Percentiles rank a stretch among this genome's conserved stretches.
These are phyloP conservation scores for Astrephomene gubernaculifera DNA, from an alignment of 139 green algal species.

Conservation along the genomic window DNA sequence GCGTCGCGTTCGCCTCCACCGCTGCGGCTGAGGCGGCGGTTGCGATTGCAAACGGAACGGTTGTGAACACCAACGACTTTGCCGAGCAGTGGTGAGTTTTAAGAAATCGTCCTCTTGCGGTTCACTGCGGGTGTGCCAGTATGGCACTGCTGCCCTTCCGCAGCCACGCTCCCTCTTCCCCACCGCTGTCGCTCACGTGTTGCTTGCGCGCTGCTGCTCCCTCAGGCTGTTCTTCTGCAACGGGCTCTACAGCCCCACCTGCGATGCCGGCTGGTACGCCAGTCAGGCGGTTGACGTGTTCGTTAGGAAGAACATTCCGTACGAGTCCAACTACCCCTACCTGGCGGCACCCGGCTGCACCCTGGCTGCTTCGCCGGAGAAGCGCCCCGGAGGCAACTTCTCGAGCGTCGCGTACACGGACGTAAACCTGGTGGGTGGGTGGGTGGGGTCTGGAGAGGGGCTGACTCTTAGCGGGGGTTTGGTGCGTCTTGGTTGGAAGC, in stretches of 20 bases:
- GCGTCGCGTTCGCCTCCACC: conserved; percentile 65
- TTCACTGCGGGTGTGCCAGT: neutral
- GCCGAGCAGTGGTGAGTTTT: conserved; percentile 14
- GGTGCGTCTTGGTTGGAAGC: neutral
- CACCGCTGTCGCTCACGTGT: neutral
- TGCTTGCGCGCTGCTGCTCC: neutral
- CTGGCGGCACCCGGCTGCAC: neutral
- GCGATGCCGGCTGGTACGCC: neutral
- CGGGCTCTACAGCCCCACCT: neutral
- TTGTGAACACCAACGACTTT: neutral
- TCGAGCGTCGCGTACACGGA: neutral
- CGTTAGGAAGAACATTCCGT: neutral
- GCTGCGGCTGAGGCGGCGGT: neutral
- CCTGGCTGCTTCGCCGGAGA: neutral
- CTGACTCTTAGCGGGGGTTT: too few species aligned
- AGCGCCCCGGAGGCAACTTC: neutral
- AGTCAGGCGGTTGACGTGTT: neutral
- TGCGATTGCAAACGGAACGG: neutral
- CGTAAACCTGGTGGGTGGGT: conserved; percentile 5
- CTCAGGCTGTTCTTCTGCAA: conserved; percentile 25
- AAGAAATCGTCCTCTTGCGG: neutral
- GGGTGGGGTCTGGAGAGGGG: neutral
- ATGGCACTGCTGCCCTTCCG: neutral
- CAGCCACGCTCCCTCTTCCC: neutral
- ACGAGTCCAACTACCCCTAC: conserved; percentile 22